These are phyloP conservation scores for Starmerella gropengiesseri DNA, from an alignment of 805 yeast species.

Conservation along the genomic window DNA sequence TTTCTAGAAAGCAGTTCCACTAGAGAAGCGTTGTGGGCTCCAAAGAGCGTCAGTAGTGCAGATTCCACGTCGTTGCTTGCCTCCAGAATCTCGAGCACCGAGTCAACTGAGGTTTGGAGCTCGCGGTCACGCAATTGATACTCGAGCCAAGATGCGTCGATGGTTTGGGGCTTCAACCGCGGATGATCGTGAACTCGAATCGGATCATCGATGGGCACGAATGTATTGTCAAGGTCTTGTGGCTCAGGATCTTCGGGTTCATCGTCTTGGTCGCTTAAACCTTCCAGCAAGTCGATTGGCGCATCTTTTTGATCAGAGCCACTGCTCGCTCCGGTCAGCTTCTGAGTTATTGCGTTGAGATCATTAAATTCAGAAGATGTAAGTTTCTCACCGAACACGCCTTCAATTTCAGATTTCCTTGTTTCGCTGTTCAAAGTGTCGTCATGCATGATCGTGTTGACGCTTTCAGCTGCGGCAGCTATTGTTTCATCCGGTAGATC, in stretches of 20 bases:
- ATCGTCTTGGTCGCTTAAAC: slow-evolving; percentile 24
- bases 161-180: slow-evolving; percentile 32
- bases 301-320: slow-evolving; percentile 22
- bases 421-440: slow-evolving; percentile 35
- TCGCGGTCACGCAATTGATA: slow-evolving; percentile 29
- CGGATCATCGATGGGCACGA: slow-evolving; percentile 15
- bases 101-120: neutral
- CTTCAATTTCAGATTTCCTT: slow-evolving; percentile 43
- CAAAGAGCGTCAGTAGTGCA: slow-evolving; percentile 43
- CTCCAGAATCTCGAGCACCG: slow-evolving; percentile 34
- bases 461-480: slow-evolving; percentile 48
- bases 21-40: slow-evolving; percentile 41
- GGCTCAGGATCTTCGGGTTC: slow-evolving; percentile 9
- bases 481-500: slow-evolving; percentile 72
- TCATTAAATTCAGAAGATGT: slow-evolving; percentile 17
- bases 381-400: slow-evolving; percentile 36
- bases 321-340: slow-evolving; percentile 15
- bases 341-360: slow-evolving; percentile 23
- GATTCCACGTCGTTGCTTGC: slow-evolving; percentile 30
- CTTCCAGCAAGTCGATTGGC: slow-evolving; percentile 29
- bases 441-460: slow-evolving; percentile 45
- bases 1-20: slow-evolving; percentile 42
- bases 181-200: slow-evolving; percentile 9
- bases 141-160: slow-evolving; percentile 44
- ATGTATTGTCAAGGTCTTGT: slow-evolving; percentile 11